A percentile compares a stretch with the other conserved stretches of the same genome.
Evolutionary conservation across 140 eudicot species (phyloP).

Genomic region (Cichorium intybus): DNA sequence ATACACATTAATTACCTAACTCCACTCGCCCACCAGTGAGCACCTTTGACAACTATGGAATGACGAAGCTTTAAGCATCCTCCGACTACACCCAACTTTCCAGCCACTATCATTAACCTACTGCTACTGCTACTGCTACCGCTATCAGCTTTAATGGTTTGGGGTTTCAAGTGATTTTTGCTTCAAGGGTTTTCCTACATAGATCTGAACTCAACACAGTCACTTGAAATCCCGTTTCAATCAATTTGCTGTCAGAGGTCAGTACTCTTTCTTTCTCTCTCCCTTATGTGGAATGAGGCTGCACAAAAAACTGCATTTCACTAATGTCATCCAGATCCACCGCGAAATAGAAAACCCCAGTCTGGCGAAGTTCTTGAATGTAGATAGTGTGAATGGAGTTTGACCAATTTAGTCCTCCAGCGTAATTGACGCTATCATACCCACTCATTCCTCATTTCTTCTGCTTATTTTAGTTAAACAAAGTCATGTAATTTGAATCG

Average conservation of each 20-base stretch:
- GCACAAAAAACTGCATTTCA: constrained; percentile 18
- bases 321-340: constrained; percentile 22
- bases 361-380: constrained; percentile 8
- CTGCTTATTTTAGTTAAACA: constrained; percentile 12
- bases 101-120: constrained; percentile 25
- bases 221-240: constrained; percentile 7
- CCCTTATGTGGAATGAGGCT: background rate
- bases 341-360: background rate
- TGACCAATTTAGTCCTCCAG: background rate
- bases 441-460: constrained; percentile 6
- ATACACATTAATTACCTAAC: constrained; percentile 30
- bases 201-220: constrained; percentile 29
- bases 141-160: background rate
- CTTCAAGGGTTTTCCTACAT: background rate
- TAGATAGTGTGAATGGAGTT: constrained; percentile 6
- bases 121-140: constrained; percentile 4
- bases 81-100: constrained; percentile 37
- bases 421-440: constrained; percentile 11
- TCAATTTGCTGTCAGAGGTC: constrained; percentile 20
- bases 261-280: background rate
- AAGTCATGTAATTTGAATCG: background rate
- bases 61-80: constrained; percentile 50
- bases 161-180: background rate
- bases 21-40: constrained; percentile 19
- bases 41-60: constrained; percentile 32